Base-by-base conservation (phyloP, 176 grass and related monocot species). In the Coix lacrymajobi region DNA sequence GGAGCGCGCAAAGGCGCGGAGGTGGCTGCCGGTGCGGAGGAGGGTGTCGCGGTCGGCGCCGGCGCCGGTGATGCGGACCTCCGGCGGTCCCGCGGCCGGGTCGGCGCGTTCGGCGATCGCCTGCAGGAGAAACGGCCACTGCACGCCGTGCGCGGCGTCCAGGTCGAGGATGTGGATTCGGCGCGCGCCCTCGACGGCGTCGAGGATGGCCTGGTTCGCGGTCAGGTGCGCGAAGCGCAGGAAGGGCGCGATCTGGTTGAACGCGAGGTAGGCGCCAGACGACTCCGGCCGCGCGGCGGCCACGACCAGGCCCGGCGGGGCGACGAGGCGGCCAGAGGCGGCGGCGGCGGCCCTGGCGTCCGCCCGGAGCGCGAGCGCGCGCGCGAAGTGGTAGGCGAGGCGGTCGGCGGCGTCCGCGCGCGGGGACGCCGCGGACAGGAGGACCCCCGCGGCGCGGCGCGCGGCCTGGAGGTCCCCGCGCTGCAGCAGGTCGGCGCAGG, bases 171-270 rank as follows among this genome's bases (percentile, higher is more conserved):
- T 98, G 90, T 98, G 96, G 67, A 98, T 45, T 62, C 88, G 85
- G 69, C 90, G 86, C 44, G 79, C 78, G 41, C 85, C 92, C 1
- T 92, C 88, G 43, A 91, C 78, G 10, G 90, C 86, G 66, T 98
- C 96, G 26, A 98, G 89, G 76, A 98, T 98, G 60, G 96, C 96
- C 87, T 98, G 96, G 76, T 98, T 98, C 34, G 96, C 96, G 25
- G 96, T 98, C 60, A 98, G 89, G 87, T 98, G 96, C 5, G 90
- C 92, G 85, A 93, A 98, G 44, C 96, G 92, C 17, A 98, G 89
- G 85, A 98, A 98, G 4, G 96, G 96, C n/a, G 96, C 88, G 84
- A 98, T 93, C 91, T 98, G 90, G 92, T 98, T 98, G 90, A 98
- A 95, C 60, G 92, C 81, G 39, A 98, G 85, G 88, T 98, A 98